phyloP scores from a whole-genome alignment of 306 rosid genomes.

The Ochetophila trinervis region DNA sequence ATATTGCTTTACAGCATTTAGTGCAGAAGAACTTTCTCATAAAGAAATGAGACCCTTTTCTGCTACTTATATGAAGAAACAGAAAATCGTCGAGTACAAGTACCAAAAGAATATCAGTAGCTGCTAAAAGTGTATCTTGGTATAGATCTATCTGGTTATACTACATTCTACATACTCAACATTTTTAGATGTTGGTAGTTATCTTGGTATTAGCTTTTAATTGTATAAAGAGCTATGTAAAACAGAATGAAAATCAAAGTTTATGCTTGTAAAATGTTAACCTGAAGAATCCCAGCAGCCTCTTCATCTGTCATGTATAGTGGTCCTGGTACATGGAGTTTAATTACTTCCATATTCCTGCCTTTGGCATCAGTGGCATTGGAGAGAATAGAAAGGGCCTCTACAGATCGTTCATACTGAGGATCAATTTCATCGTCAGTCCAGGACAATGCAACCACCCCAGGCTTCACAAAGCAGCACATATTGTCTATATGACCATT shows the following conservation, averaged over 20 bases:
- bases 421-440: constrained; percentile 77
- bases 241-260: constrained; percentile 17
- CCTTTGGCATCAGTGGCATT: constrained; percentile 66
- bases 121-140: too few species aligned
- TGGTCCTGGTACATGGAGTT: constrained; percentile 75
- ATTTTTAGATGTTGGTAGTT: background rate
- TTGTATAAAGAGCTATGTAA: background rate
- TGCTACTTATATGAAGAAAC: too few species aligned
- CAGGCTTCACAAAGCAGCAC: constrained; percentile 90
- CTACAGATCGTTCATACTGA: constrained; percentile 71
- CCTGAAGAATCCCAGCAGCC: constrained; percentile 68
- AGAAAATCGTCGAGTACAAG: background rate
- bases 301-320: constrained; percentile 72
- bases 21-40: too few species aligned
- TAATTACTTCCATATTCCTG: constrained; percentile 71
- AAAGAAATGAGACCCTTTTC: too few species aligned
- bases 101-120: background rate
- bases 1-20: too few species aligned
- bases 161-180: background rate
- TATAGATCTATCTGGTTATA: background rate
- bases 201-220: background rate
- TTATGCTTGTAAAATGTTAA: constrained; percentile 15
- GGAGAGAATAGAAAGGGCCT: constrained; percentile 67
- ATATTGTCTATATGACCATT: constrained; percentile 93
- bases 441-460: constrained; percentile 88